These are phyloP conservation scores for Neofusicoccum sp. DNA, from an alignment of 2,329 filamentous ascomycete genomes.

Conservation along the genomic window DNA sequence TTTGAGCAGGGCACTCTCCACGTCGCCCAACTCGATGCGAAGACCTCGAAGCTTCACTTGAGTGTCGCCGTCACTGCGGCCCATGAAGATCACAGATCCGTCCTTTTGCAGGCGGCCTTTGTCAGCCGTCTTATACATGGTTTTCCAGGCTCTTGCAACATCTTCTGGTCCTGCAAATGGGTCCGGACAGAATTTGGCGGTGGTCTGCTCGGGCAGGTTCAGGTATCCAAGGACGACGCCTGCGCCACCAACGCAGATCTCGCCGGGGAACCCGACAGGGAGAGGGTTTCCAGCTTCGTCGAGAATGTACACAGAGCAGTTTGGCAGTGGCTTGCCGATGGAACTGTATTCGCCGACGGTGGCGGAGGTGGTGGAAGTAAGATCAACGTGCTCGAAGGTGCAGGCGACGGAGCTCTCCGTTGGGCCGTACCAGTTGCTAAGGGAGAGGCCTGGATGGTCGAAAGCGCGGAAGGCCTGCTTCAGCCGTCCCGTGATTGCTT, in stretches of 20 bases:
- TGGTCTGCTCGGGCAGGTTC: conserved; percentile 27
- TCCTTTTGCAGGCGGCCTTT: conserved; percentile 37
- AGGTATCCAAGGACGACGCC: conserved; percentile 43
- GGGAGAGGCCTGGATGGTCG: background rate
- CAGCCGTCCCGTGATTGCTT: conserved; percentile 18
- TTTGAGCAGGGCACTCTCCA: conserved; percentile 38
- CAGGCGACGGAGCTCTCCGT: conserved; percentile 21
- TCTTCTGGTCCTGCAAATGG: background rate
- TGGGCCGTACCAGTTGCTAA: conserved; percentile 28
- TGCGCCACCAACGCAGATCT: conserved; percentile 46
- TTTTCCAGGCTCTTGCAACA: conserved; percentile 26
- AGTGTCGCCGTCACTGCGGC: conserved; percentile 26
- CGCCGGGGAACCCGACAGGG: conserved; percentile 46
- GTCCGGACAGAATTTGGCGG: conserved; percentile 25
- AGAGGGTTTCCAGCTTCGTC: conserved; percentile 42
- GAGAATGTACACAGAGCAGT: conserved; percentile 44
- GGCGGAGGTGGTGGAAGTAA: conserved; percentile 30
- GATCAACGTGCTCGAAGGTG: background rate
- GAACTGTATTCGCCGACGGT: conserved; percentile 23
- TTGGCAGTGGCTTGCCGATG: conserved; percentile 39
- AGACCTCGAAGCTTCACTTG: conserved; percentile 39
- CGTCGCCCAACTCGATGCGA: conserved; percentile 44
- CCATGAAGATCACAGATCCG: conserved; percentile 37
- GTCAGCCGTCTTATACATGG: conserved; percentile 46
- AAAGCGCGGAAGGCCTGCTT: conserved; percentile 10